These are phyloP conservation scores for Chaetomiaceae sp. DNA, from an alignment of 2,329 filamentous ascomycete genomes.

Conservation along the genomic window DNA sequence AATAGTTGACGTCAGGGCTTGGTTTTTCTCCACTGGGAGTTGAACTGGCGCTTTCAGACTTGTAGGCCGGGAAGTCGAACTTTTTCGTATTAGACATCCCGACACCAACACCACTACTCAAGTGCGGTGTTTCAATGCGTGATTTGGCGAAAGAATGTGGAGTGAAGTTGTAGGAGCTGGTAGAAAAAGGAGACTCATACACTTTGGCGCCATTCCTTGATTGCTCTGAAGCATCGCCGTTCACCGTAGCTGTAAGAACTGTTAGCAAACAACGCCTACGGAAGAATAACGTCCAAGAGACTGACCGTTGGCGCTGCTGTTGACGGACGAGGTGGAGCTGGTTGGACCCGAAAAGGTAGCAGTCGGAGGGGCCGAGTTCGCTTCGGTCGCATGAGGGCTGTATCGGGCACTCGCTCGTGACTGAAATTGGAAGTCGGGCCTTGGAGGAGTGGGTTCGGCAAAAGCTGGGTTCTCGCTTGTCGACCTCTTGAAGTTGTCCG, in stretches of 20 bases:
- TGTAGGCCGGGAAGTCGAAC: constrained; percentile 11
- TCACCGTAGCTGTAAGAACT: constrained; percentile 19
- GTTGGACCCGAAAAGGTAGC: constrained; percentile 14
- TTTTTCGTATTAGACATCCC: not conserved
- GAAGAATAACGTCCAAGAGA: not conserved
- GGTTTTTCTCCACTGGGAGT: constrained; percentile 29
- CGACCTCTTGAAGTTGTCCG: constrained; percentile 26
- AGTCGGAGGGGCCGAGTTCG: constrained; percentile 21
- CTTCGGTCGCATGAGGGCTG: constrained; percentile 17
- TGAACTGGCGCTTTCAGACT: constrained; percentile 2
- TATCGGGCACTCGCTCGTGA: constrained; percentile 23
- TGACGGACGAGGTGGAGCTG: constrained; percentile 17
- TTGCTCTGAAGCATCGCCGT: constrained; percentile 24
- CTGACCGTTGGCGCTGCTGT: constrained; percentile 21
- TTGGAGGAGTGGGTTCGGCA: constrained; percentile 1
- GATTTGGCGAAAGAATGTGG: constrained; percentile 7
- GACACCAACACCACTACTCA: constrained; percentile 12
- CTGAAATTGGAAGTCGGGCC: constrained; percentile 10
- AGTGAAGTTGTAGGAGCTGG: constrained; percentile 7
- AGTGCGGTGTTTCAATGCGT: constrained; percentile 10
- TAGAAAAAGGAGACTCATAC: constrained; percentile 38
- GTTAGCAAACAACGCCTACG: constrained; percentile 2
- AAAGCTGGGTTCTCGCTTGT: constrained; percentile 12
- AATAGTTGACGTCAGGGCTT: constrained; percentile 1
- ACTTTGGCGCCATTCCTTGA: constrained; percentile 39